These are phyloP conservation scores for Echinochloa phyllopogon DNA, from an alignment of 176 grass and related monocot genomes.

Conservation along the genomic window DNA sequence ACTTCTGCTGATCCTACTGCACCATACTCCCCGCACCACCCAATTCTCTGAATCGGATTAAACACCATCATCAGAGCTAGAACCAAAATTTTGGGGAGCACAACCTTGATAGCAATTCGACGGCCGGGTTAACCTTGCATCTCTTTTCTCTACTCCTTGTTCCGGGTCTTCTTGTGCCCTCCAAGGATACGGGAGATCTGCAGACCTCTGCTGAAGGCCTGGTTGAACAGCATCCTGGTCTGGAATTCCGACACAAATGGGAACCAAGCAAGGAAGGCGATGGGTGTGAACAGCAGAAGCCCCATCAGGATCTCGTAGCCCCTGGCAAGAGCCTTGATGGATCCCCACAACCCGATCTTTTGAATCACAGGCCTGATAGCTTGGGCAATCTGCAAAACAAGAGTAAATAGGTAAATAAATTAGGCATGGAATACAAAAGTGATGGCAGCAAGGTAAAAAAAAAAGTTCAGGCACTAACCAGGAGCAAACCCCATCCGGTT, in stretches of 20 bases:
- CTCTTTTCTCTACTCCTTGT: conserved; percentile 91
- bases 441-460: neutral
- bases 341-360: conserved; percentile 66
- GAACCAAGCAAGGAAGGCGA: conserved; percentile 94
- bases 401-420: conserved; percentile 5
- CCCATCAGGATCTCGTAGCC: conserved; percentile 96
- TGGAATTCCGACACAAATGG: conserved; percentile 97
- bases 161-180: conserved; percentile 82
- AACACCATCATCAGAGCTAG: neutral
- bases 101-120: neutral
- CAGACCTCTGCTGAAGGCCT: conserved; percentile 94
- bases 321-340: conserved; percentile 82
- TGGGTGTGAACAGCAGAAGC: conserved; percentile 83
- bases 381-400: conserved; percentile 77
- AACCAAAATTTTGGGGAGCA: neutral
- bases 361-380: conserved; percentile 67
- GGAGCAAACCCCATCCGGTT: conserved; percentile 94
- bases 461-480: conserved; percentile 45
- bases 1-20: neutral
- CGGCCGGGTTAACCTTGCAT: neutral
- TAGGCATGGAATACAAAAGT: neutral
- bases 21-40: neutral
- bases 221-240: conserved; percentile 97
- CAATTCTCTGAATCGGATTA: neutral
- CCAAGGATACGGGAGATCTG: conserved; percentile 97